phyloP scores from a whole-genome alignment of 352 stramenopile genomes.

The Aphanomyces cochlioides region DNA sequence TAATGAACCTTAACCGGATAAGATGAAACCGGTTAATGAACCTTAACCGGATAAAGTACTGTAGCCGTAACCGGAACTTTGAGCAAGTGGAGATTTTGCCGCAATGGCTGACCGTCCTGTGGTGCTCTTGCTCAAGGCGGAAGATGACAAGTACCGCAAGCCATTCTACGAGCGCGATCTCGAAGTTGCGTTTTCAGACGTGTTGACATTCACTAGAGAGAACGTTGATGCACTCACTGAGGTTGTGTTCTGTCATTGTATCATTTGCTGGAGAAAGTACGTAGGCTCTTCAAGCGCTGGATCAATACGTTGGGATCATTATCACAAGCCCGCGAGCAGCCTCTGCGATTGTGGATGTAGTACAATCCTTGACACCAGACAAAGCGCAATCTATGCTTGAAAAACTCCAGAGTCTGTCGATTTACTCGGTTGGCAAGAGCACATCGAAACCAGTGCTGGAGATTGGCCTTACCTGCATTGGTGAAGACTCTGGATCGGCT shows the following conservation, averaged over 20 bases:
- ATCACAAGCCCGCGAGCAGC: conserved; percentile 73
- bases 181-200: conserved; percentile 52
- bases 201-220: conserved; percentile 65
- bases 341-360: conserved; percentile 39
- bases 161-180: conserved; percentile 34
- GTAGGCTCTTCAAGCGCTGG: conserved; percentile 32
- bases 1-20: too few relatives aligned
- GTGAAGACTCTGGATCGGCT: conserved; percentile 66
- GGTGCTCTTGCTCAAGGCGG: conserved; percentile 67
- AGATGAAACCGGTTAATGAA: too few relatives aligned
- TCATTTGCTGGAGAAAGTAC: not conserved
- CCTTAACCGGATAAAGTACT: too few relatives aligned
- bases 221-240: conserved; percentile 43
- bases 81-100: too few relatives aligned
- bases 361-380: conserved; percentile 12
- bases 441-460: conserved; percentile 58
- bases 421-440: conserved; percentile 66
- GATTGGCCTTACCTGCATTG: conserved; percentile 51
- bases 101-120: not conserved
- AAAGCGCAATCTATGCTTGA: conserved; percentile 40
- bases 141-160: conserved; percentile 52
- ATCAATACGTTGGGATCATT: conserved; percentile 53
- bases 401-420: conserved; percentile 35
- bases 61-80: too few relatives aligned
- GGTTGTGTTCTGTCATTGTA: conserved; percentile 33